Conservation (phyloP, 1,284 basidiomycete genomes). For the Ustilago nuda region DNA sequence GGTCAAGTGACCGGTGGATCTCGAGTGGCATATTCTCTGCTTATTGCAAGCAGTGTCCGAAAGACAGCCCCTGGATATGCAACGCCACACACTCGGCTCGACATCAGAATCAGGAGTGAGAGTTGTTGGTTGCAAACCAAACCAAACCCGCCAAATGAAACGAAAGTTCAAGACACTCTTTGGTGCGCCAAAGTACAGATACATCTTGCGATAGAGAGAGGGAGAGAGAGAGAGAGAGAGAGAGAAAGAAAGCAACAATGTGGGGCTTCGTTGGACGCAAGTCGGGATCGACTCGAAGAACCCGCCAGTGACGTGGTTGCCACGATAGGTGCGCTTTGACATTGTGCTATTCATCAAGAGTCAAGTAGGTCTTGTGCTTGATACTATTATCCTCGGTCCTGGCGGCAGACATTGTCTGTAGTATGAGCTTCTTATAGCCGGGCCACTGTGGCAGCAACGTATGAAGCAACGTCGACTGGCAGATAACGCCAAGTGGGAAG, state of each 20-base stretch:
- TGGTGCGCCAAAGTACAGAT: neutral
- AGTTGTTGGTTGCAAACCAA: neutral
- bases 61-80: neutral
- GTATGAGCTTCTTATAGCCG: neutral
- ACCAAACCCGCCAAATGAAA: neutral
- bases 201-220: neutral
- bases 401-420: too few relatives aligned
- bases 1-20: neutral
- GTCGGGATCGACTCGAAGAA: neutral
- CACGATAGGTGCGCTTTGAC: neutral
- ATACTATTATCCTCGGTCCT: too few relatives aligned
- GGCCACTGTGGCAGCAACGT: neutral
- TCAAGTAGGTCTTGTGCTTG: neutral
- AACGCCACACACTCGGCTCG: neutral
- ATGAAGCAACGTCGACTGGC: neutral
- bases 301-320: neutral
- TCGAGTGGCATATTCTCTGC: neutral
- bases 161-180: neutral
- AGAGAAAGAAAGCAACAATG: neutral
- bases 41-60: neutral
- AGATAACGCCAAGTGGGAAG: neutral
- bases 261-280: neutral
- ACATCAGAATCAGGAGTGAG: neutral
- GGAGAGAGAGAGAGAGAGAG: neutral
- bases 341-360: neutral